phyloP scores from a whole-genome alignment of 2,329 filamentous ascomycete species.

The Mariannaea sp. region DNA sequence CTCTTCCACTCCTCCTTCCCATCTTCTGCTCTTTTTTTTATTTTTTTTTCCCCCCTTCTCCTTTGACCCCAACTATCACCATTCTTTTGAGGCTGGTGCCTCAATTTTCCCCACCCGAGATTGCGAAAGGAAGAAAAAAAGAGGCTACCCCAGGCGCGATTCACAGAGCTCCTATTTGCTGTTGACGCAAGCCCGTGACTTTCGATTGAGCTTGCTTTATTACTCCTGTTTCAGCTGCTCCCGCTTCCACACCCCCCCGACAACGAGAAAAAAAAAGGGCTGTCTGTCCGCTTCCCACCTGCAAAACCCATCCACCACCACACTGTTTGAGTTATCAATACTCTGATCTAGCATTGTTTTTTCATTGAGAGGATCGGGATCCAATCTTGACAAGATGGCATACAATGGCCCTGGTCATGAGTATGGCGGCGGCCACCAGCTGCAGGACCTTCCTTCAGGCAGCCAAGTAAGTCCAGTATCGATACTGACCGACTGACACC shows the following conservation, averaged over 20 bases:
- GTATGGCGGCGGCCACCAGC: constrained; percentile 61
- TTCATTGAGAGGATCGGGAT: constrained; percentile 29
- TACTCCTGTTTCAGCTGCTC: constrained; percentile 38
- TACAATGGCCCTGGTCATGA: constrained; percentile 67
- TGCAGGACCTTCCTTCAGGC: constrained; percentile 68
- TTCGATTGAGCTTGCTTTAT: constrained; percentile 27
- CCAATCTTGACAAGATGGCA: constrained; percentile 50
- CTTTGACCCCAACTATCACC: constrained; percentile 36
- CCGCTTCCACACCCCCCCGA: constrained; percentile 18
- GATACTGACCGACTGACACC: background rate
- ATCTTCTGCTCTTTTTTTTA: constrained; percentile 33
- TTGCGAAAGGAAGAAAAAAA: constrained; percentile 27
- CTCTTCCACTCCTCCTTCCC: constrained; percentile 31
- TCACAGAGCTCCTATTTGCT: constrained; percentile 23
- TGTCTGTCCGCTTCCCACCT: constrained; percentile 19
- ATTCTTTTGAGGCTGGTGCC: constrained; percentile 42
- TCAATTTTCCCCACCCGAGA: constrained; percentile 32
- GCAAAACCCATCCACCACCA: constrained; percentile 18
- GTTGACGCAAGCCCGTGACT: constrained; percentile 36
- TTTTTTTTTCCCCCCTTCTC: constrained; percentile 26
- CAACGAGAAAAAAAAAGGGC: constrained; percentile 30
- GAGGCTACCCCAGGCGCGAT: constrained; percentile 15
- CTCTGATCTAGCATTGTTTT: constrained; percentile 22
- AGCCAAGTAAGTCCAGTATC: constrained; percentile 58
- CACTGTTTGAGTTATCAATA: constrained; percentile 23